phyloP scores from a whole-genome alignment of 1,284 basidiomycete genomes.

The Leccinum pachyderme region DNA sequence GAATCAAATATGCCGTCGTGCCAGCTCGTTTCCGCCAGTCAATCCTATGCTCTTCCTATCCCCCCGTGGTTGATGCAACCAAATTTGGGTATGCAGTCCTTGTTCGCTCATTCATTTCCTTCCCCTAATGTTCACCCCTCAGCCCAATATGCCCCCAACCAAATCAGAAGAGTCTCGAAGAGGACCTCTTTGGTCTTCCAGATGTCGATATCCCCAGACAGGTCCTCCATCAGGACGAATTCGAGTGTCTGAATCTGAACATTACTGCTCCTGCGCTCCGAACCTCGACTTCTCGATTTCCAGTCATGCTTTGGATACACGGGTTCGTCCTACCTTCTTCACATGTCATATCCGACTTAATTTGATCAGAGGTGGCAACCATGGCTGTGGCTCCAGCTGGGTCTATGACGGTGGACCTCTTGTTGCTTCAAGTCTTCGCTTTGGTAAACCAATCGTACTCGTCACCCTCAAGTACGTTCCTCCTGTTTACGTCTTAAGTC shows the following conservation, averaged over 20 bases:
- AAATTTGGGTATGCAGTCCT: constrained; percentile 53
- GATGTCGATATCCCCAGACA: constrained; percentile 53
- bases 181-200: constrained; percentile 59
- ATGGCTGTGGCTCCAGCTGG: constrained; percentile 73
- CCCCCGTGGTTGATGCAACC: constrained; percentile 56
- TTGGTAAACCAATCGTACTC: constrained; percentile 63
- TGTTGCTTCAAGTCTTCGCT: constrained; percentile 60
- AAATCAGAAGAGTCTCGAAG: constrained; percentile 48
- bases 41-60: constrained; percentile 54
- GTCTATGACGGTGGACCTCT: constrained; percentile 68
- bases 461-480: constrained; percentile 71
- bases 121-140: constrained; percentile 4
- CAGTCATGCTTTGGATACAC: constrained; percentile 80
- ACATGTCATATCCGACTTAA: constrained; percentile 13
- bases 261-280: constrained; percentile 67
- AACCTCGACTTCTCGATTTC: constrained; percentile 48
- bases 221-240: constrained; percentile 62
- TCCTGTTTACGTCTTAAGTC: constrained; percentile 18
- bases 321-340: constrained; percentile 46
- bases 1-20: constrained; percentile 73
- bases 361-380: constrained; percentile 56
- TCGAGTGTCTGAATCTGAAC: constrained; percentile 74
- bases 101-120: not conserved
- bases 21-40: constrained; percentile 74
- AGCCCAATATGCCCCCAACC: constrained; percentile 77